These are phyloP conservation scores for Cyclotella atomus DNA, from an alignment of 108 stramenopile species.

Conservation along the genomic window DNA sequence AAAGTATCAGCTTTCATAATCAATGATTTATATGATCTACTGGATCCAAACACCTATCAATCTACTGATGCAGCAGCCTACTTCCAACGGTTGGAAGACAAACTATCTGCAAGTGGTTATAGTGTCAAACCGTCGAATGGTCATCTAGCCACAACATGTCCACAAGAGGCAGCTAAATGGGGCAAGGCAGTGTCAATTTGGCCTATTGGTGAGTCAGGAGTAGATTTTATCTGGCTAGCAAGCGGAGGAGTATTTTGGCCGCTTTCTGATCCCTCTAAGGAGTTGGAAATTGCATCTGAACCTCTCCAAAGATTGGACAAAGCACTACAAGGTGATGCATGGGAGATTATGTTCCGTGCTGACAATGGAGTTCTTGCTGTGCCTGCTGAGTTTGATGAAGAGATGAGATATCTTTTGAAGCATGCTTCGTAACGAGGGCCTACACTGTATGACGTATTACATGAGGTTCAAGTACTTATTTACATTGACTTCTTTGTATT, in stretches of 20 bases:
- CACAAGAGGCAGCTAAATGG: constrained; percentile 43
- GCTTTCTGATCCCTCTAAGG: neutral
- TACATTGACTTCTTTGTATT: neutral
- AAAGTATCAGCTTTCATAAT: constrained; percentile 11
- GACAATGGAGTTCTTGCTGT: constrained; percentile 48
- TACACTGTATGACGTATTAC: too few species aligned
- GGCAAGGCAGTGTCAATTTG: constrained; percentile 50
- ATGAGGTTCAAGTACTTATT: neutral
- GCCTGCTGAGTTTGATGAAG: constrained; percentile 33
- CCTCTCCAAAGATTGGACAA: constrained; percentile 15
- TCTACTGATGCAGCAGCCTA: constrained; percentile 44
- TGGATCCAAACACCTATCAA: constrained; percentile 44
- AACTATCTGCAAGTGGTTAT: constrained; percentile 32
- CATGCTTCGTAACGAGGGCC: too few species aligned
- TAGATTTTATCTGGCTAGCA: constrained; percentile 48
- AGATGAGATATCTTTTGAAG: constrained; percentile 12
- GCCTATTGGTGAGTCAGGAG: constrained; percentile 51
- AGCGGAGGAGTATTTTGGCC: constrained; percentile 52
- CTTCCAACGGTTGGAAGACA: constrained; percentile 42
- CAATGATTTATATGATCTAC: constrained; percentile 47
- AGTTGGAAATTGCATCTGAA: constrained; percentile 5
- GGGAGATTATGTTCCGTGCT: constrained; percentile 57
- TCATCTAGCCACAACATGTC: constrained; percentile 50
- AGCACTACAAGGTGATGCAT: constrained; percentile 51
- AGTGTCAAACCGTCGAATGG: constrained; percentile 47